Base-by-base conservation (phyloP, 148 eudicot genomes). In the Rhododendron williamsianum region DNA sequence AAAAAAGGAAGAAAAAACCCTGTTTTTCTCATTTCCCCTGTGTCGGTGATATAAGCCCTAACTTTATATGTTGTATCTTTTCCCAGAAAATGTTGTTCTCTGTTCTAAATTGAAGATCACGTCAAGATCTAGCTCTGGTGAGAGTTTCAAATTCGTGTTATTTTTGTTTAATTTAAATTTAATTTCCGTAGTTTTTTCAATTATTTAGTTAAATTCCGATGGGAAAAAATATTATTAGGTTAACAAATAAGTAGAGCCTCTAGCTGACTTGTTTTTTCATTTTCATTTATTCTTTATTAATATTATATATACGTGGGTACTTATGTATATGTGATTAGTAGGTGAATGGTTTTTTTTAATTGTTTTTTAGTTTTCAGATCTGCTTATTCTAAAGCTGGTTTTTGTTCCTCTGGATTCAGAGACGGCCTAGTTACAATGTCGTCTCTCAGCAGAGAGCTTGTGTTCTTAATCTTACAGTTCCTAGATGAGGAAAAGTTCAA, bases 401-500 rank as follows among this genome's bases (percentile, higher is more conserved):
- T 77, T 73, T 51, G 91, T 83, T 85, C 60, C 63, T 84, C 73
- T 85, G 82, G 87, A 81, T 84, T 58, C 84, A 74, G 84, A 82
- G 85, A 84, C 72, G 88, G 81, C 80, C 84, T 60, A 30, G 76
- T 60, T 56, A 85, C 88, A 90, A 94, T 94, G 98, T 92, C 98
- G 10, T 94, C 98, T 90, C 92, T 94, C 60, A 94, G 98, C 84
- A 93, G 98, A 90, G 98, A 94, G 91, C 92, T 94, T 80, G 98
- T 94, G 89, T 94, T 94, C 86, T 87, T 94, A 83, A 94, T 94
- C 85, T 87, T 94, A 43, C 98, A 94, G 92, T 94, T 94, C 90
- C 90, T 94, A 81, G 98, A 94, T 90, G 98, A 94, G 85, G 98
- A 94, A 87, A 94, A 94, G 89, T 94, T 94, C 88, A 94, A 94